These are phyloP conservation scores for Arthroderma uncinatum DNA, from an alignment of 2,329 filamentous ascomycete species.

Conservation along the genomic window DNA sequence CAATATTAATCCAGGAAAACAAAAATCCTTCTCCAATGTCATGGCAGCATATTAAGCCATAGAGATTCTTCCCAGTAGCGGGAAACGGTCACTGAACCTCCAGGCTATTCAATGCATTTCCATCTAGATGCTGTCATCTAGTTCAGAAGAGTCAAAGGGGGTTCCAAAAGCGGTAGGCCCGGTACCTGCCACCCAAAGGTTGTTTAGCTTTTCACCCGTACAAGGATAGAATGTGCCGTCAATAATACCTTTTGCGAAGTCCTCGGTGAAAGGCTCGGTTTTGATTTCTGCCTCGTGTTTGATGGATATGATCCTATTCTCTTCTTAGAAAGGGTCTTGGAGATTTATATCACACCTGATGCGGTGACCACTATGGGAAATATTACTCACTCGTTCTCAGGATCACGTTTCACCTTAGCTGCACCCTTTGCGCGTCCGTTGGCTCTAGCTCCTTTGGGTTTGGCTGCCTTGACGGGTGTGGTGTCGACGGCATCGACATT, in stretches of 20 bases:
- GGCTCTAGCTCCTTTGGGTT: not conserved
- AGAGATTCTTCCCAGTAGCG: not conserved
- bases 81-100: not conserved
- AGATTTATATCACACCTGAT: not conserved
- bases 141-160: not conserved
- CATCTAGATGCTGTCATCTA: not conserved
- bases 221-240: conserved; percentile 12
- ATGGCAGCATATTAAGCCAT: not conserved
- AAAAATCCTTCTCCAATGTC: not conserved
- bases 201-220: not conserved
- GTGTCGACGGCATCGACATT: not conserved
- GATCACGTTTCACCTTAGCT: not conserved
- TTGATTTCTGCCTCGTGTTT: not conserved
- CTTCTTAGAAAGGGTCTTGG: not conserved
- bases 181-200: not conserved
- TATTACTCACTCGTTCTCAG: not conserved
- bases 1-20: not conserved
- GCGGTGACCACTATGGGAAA: not conserved
- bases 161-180: not conserved
- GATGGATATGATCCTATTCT: not conserved
- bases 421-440: not conserved
- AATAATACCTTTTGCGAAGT: conserved; percentile 12
- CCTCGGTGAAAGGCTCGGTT: conserved; percentile 1
- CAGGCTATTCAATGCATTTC: not conserved
- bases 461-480: not conserved